Base-by-base conservation (phyloP, 2,329 filamentous ascomycete genomes). In the Nothophaeocryptopus gaeumannii region DNA sequence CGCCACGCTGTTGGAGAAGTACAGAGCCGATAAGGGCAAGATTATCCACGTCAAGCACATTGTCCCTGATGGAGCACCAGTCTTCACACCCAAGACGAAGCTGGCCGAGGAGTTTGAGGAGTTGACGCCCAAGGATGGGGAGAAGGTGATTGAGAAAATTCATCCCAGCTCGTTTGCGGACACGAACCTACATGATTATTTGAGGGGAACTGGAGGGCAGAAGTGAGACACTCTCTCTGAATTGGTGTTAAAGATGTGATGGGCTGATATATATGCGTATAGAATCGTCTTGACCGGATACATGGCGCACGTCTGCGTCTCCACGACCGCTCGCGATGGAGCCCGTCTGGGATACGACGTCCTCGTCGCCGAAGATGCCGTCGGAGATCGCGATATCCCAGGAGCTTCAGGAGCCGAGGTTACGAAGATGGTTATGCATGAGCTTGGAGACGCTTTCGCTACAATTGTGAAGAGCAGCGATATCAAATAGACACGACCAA, bases 321-420 rank as follows among this genome's bases (percentile, higher is more conserved):
- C 81, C 2, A 80, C 82, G 0, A 87, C 84, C 0, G 80, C 83
- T 0, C 72, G 84, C 38, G 77, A 82, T 42, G 85, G 73, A 1
- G 73, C 70, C 4, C 78, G 87, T 64, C 70, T 74, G 31, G 84
- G 82, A 0, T 86, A 82, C 61, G 82, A 88, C 61, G 78, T 86
- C 16, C 47, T 86, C 1, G 63, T 87, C 15, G 79, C 76, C 0
- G 72, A 78, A 58, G 84, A 86, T 63, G 82, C 74, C 0, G 77
- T 88, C 33, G 84, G 84, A 0, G 83, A 86, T 64, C 68, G 84
- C 8, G 76, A 86, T 63, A 84, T 87, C 38, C 84, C 84, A 1
- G 83, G 83, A 1, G 78, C 76, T 0, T 70, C 72, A 5, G 82
- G 78, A 0, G 74, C 76, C 9, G 75, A 83, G 47, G 62, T 85